phyloP scores from a whole-genome alignment of 306 rosid genomes.

The Castanea sativa region DNA sequence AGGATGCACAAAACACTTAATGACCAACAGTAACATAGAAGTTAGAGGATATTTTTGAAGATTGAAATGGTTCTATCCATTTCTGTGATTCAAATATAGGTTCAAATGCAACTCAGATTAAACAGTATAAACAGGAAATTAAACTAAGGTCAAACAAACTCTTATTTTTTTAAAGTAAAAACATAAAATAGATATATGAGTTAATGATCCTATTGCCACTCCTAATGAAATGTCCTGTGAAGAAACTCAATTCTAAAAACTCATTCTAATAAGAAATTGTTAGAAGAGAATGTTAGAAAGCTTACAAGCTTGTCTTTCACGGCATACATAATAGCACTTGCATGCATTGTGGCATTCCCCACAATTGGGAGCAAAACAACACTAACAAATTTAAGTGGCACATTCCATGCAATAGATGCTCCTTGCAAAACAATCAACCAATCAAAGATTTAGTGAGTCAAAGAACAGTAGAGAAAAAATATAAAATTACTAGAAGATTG shows the following conservation, averaged over 20 bases:
- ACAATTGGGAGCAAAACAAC: conserved; percentile 82
- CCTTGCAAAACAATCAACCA: conserved; percentile 47
- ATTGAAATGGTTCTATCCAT: not conserved
- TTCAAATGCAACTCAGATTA: too few species aligned
- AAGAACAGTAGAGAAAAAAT: not conserved
- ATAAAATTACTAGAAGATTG: not conserved
- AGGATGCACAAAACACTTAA: not conserved
- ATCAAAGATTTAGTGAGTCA: conserved; percentile 11
- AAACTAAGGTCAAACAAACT: not conserved
- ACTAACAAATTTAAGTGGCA: conserved; percentile 69
- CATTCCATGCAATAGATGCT: conserved; percentile 59
- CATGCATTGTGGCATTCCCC: conserved; percentile 90
- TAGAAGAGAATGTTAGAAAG: conserved; percentile 4
- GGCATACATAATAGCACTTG: conserved; percentile 84
- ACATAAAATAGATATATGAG: conserved; percentile 69
- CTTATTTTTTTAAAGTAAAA: not conserved
- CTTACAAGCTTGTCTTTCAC: conserved; percentile 88
- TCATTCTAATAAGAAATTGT: not conserved
- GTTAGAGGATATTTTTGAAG: not conserved
- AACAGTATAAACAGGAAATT: not conserved
- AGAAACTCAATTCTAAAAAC: conserved; percentile 16
- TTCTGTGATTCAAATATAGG: too few species aligned
- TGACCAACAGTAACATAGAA: not conserved
- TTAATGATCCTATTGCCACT: conserved; percentile 82
- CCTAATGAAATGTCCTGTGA: conserved; percentile 75